Percentiles rank a stretch among this genome's conserved stretches.
Conservation (phyloP, 2,329 filamentous ascomycete genomes). For the Truncatella angustata region DNA sequence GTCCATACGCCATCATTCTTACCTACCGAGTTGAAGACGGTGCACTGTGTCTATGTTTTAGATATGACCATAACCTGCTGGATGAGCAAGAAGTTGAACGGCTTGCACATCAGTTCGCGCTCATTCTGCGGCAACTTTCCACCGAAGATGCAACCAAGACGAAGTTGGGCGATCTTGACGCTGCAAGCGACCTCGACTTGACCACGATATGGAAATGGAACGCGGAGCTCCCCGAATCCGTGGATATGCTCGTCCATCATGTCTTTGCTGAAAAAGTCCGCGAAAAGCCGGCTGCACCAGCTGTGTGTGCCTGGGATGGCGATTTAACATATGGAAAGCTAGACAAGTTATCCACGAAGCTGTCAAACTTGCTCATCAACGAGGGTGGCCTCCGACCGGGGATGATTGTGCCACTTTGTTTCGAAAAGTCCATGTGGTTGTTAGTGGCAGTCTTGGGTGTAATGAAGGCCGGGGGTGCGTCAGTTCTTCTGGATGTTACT, state of each 20-base stretch:
- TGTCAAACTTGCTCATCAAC: too few relatives aligned
- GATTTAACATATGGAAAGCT: constrained; percentile 29
- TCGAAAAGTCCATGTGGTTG: constrained; percentile 35
- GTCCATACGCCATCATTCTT: too few relatives aligned
- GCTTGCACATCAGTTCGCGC: too few relatives aligned
- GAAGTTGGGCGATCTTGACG: too few relatives aligned
- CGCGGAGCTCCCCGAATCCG: constrained; percentile 1
- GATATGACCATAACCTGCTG: too few relatives aligned
- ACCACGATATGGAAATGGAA: constrained; percentile 16
- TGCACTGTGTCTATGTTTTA: too few relatives aligned
- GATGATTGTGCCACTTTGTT: constrained; percentile 28
- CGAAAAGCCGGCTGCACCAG: constrained; percentile 21
- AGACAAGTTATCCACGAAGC: too few relatives aligned
- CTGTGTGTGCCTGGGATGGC: constrained; percentile 29
- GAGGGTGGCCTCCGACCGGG: constrained; percentile 19
- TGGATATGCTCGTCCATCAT: not conserved
- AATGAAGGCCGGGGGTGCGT: constrained; percentile 31
- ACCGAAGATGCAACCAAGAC: too few relatives aligned
- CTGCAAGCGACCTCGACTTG: constrained; percentile 10
- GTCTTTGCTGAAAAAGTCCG: not conserved
- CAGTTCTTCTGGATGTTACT: constrained; percentile 28
- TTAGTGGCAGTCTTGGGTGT: constrained; percentile 32
- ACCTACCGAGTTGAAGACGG: too few relatives aligned
- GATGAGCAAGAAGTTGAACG: too few relatives aligned
- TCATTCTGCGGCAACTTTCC: too few relatives aligned